Percentiles rank a stretch among this genome's conserved stretches.
Evolutionary conservation across 1,284 basidiomycete species (phyloP).

Genomic region (Schizopora paradoxa): DNA sequence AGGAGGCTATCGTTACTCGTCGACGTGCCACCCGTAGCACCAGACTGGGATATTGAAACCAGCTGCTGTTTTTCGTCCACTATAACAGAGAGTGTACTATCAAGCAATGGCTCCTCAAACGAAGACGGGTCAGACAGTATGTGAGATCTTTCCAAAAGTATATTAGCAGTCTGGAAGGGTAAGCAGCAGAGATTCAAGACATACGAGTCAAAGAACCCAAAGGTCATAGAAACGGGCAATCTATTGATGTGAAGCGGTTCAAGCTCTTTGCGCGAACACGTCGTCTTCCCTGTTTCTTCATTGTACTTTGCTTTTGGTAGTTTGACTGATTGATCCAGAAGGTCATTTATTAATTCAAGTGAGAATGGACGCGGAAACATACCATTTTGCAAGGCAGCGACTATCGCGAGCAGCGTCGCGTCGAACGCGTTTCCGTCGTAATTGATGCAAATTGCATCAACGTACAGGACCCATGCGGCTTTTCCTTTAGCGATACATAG

Average conservation of each 20-base stretch:
- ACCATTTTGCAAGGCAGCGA: conserved; percentile 85
- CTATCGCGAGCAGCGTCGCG: conserved; percentile 82
- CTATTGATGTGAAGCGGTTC: conserved; percentile 44
- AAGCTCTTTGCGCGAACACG: conserved; percentile 55
- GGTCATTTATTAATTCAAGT: not conserved
- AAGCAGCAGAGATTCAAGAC: conserved; percentile 23
- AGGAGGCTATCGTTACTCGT: conserved; percentile 33
- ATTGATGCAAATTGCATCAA: conserved; percentile 93
- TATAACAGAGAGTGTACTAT: conserved; percentile 63
- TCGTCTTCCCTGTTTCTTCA: conserved; percentile 60
- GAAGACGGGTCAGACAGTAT: conserved; percentile 81
- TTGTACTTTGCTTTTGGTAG: conserved; percentile 74
- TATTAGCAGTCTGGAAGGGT: not conserved
- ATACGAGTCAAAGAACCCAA: conserved; percentile 80
- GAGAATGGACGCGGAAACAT: conserved; percentile 27
- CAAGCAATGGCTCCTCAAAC: conserved; percentile 85
- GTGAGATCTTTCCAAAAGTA: conserved; percentile 40
- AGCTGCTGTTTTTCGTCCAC: conserved; percentile 51
- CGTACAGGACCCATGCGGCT: conserved; percentile 87
- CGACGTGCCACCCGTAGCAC: conserved; percentile 23
- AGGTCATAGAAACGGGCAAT: conserved; percentile 61
- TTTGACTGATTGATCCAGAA: conserved; percentile 41
- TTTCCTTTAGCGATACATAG: conserved; percentile 79
- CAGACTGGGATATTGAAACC: conserved; percentile 53
- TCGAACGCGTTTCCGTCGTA: conserved; percentile 96